Conservation (phyloP, 768 basidiomycete species). For the Gloeopeniophorella convolvens region DNA sequence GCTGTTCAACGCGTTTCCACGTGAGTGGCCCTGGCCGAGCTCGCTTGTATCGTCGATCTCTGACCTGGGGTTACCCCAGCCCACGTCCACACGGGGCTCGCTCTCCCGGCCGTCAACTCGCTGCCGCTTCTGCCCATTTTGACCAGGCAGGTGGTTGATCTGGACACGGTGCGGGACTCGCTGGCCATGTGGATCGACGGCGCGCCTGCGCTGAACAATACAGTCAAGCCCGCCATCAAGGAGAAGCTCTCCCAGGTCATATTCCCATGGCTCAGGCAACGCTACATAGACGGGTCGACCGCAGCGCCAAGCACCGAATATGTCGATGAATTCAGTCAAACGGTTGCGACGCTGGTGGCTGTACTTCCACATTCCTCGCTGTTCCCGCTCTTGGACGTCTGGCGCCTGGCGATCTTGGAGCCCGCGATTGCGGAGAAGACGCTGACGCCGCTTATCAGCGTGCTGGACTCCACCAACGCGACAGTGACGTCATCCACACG, state of each 20-base stretch:
- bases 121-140: conserved; percentile 71
- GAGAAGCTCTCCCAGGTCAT: conserved; percentile 42
- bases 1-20: conserved; percentile 71
- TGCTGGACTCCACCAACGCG: conserved; percentile 28
- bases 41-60: not conserved
- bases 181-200: conserved; percentile 56
- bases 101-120: conserved; percentile 53
- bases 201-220: conserved; percentile 30
- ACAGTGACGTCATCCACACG: conserved; percentile 24
- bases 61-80: conserved; percentile 40
- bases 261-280: conserved; percentile 58
- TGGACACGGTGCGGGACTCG: conserved; percentile 60
- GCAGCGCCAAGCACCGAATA: conserved; percentile 17
- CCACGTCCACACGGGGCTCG: conserved; percentile 62
- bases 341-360: conserved; percentile 37
- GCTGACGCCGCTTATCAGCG: conserved; percentile 40
- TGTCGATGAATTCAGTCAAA: conserved; percentile 31
- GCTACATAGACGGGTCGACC: conserved; percentile 34
- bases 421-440: conserved; percentile 33
- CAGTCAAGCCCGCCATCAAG: conserved; percentile 38
- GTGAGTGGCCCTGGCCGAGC: conserved; percentile 37
- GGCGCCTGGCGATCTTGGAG: conserved; percentile 73
- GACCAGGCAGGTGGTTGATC: conserved; percentile 61
- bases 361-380: conserved; percentile 48
- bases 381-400: conserved; percentile 80